Percentiles rank a stretch among this genome's conserved stretches.
Evolutionary conservation across 2,329 filamentous ascomycete genomes (phyloP).

Genomic region (Hypoxylon sp.): DNA sequence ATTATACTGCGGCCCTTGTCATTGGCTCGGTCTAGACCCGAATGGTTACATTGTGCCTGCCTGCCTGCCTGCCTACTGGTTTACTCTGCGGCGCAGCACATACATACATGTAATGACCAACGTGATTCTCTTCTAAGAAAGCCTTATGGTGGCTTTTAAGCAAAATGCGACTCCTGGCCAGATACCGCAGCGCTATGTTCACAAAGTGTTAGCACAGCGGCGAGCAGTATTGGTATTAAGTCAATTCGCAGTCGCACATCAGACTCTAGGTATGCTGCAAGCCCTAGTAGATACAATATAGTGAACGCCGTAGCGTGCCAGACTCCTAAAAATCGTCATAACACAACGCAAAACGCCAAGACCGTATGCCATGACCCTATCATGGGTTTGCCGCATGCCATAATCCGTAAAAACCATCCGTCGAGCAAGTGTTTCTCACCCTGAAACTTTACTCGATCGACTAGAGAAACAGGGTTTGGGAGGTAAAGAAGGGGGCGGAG

Average conservation of each 20-base stretch:
- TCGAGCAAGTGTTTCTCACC: background rate
- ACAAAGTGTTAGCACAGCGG: background rate
- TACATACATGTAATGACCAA: constrained; percentile 1
- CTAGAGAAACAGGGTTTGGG: background rate
- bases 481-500: constrained; percentile 11
- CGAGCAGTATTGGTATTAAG: constrained; percentile 7
- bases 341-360: constrained; percentile 30
- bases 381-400: constrained; percentile 17
- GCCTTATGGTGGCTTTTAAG: background rate
- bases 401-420: constrained; percentile 22
- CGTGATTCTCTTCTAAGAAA: background rate
- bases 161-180: background rate
- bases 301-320: background rate
- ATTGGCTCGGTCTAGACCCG: constrained; percentile 7
- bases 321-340: background rate
- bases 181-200: background rate
- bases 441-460: background rate
- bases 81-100: constrained; percentile 14
- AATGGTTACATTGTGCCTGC: constrained; percentile 17
- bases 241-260: constrained; percentile 19
- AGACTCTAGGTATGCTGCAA: constrained; percentile 11
- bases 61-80: background rate
- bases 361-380: constrained; percentile 11
- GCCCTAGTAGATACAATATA: constrained; percentile 7
- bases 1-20: constrained; percentile 1